Percentiles rank a stretch among this genome's conserved stretches.
Evolutionary conservation across 2,329 filamentous ascomycete species (phyloP).

Genomic region (Calonectria honghensis): DNA sequence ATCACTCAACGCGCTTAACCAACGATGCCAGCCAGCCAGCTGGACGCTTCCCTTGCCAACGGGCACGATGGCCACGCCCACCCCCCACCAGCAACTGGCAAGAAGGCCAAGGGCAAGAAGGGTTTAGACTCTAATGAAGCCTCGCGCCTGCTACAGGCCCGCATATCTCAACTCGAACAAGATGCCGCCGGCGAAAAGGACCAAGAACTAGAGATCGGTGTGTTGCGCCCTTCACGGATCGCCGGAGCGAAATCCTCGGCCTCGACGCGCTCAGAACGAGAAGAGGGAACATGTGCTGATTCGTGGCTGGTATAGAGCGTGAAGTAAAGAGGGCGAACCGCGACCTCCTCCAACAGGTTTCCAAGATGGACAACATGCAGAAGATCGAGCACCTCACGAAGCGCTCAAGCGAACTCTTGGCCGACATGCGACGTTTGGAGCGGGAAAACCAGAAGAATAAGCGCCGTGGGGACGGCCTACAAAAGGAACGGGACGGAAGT

Average conservation of each 20-base stretch:
- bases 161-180: slow-evolving; percentile 95
- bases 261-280: slow-evolving; percentile 27
- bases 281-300: slow-evolving; percentile 52
- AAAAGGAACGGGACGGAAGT: slow-evolving; percentile 96
- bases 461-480: slow-evolving; percentile 93
- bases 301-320: slow-evolving; percentile 77
- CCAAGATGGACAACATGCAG: slow-evolving; percentile 92
- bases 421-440: slow-evolving; percentile 96
- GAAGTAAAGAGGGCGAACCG: slow-evolving; percentile 96
- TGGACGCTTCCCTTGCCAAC: slow-evolving; percentile 65
- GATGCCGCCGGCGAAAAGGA: slow-evolving; percentile 96
- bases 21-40: slow-evolving; percentile 64
- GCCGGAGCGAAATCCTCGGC: slow-evolving; percentile 35
- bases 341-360: slow-evolving; percentile 90
- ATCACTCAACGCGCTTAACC: slow-evolving; percentile 45
- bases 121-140: slow-evolving; percentile 89
- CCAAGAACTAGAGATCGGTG: slow-evolving; percentile 96
- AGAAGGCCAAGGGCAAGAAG: slow-evolving; percentile 92
- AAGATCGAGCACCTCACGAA: slow-evolving; percentile 94
- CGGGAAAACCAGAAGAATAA: slow-evolving; percentile 97
- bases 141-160: slow-evolving; percentile 91
- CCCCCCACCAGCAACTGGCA: slow-evolving; percentile 69
- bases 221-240: slow-evolving; percentile 57
- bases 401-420: slow-evolving; percentile 91
- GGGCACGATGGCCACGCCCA: slow-evolving; percentile 64